phyloP scores from a whole-genome alignment of 495 filamentous ascomycete species.

The Jackrogersella minutella region DNA sequence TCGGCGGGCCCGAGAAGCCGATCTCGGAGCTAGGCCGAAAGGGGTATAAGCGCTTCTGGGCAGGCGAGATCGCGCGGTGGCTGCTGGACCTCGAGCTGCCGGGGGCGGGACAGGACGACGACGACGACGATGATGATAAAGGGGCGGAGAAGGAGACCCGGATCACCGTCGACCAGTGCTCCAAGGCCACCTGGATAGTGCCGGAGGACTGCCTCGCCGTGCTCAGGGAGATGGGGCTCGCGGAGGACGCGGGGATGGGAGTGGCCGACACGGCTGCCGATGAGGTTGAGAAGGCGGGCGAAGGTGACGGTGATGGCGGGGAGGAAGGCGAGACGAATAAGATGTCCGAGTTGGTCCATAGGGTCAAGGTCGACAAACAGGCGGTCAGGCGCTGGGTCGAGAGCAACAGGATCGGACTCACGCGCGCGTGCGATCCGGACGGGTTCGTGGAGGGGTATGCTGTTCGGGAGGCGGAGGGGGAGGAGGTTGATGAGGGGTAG shows the following conservation, averaged over 20 bases:
- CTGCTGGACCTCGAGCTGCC: conserved; percentile 57
- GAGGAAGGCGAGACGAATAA: conserved; percentile 15
- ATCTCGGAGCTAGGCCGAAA: conserved; percentile 82
- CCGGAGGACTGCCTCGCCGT: conserved; percentile 83
- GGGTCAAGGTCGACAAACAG: conserved; percentile 62
- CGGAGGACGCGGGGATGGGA: conserved; percentile 64
- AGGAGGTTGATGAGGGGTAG: conserved; percentile 42
- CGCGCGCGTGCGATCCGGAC: conserved; percentile 60
- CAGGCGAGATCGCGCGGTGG: conserved; percentile 75
- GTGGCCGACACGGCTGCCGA: conserved; percentile 48
- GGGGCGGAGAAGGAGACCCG: conserved; percentile 39
- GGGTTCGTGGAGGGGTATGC: conserved; percentile 65
- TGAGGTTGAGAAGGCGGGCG: neutral
- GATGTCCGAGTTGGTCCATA: conserved; percentile 37
- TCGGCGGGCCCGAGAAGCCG: conserved; percentile 94
- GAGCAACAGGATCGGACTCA: conserved; percentile 55
- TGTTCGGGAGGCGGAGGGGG: conserved; percentile 35
- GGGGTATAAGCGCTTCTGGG: conserved; percentile 86
- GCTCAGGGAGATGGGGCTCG: conserved; percentile 77
- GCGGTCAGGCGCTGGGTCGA: conserved; percentile 63
- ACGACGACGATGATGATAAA: conserved; percentile 48
- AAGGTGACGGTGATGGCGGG: conserved; percentile 28
- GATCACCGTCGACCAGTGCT: conserved; percentile 52
- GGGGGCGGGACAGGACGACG: neutral
- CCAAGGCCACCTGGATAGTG: conserved; percentile 74